These are phyloP conservation scores for Candida hispaniensis DNA, from an alignment of 805 yeast genomes.

Conservation along the genomic window DNA sequence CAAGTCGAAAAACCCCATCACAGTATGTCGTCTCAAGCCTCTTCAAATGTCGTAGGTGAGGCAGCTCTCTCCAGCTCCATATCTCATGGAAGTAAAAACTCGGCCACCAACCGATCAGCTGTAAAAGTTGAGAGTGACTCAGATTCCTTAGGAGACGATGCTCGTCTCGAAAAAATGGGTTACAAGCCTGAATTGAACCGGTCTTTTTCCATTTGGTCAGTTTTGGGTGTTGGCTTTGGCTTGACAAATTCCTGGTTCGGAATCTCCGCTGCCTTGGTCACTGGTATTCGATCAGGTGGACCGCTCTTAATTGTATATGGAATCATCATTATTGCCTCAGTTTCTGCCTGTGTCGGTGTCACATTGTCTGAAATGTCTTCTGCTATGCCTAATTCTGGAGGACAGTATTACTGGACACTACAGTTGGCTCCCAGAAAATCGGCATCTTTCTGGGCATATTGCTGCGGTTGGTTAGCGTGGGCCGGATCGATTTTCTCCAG, in stretches of 20 bases:
- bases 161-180: slow-evolving; percentile 32
- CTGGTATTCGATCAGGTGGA: slow-evolving; percentile 52
- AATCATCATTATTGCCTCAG: slow-evolving; percentile 41
- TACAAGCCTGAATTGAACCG: slow-evolving; percentile 55
- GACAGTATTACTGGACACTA: slow-evolving; percentile 61
- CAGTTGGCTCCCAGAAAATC: slow-evolving; percentile 26
- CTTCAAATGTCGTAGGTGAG: too few relatives aligned
- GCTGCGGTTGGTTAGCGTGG: slow-evolving; percentile 55
- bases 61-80: too few relatives aligned
- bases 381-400: slow-evolving; percentile 59
- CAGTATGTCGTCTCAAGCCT: too few relatives aligned
- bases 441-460: slow-evolving; percentile 41
- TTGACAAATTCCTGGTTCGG: slow-evolving; percentile 58
- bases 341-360: slow-evolving; percentile 46
- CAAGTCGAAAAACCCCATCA: too few relatives aligned
- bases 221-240: slow-evolving; percentile 43
- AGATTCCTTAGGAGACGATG: too few relatives aligned
- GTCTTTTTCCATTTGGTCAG: slow-evolving; percentile 44
- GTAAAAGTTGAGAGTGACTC: too few relatives aligned
- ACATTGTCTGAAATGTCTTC: slow-evolving; percentile 57
- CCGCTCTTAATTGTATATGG: slow-evolving; percentile 55
- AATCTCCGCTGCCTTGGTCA: slow-evolving; percentile 50
- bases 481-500: slow-evolving; percentile 52
- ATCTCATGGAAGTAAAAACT: too few relatives aligned
- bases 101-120: too few relatives aligned